These are phyloP conservation scores for Leishmania lainsoni DNA, from an alignment of 208 protist species.

Conservation along the genomic window DNA sequence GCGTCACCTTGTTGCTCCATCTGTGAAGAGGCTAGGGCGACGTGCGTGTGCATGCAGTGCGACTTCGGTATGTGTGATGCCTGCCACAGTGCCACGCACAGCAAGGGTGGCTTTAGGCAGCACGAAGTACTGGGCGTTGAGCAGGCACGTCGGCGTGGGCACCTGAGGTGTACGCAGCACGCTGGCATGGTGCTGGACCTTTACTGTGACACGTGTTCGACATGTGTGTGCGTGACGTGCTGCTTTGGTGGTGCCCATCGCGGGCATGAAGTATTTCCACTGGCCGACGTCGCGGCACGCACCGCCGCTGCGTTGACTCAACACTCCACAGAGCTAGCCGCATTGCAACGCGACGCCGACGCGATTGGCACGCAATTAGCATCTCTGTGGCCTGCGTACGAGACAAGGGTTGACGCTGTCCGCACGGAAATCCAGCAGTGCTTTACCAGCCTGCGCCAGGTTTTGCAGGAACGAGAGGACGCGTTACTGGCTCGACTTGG, in stretches of 20 bases:
- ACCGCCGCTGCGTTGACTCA: conserved; percentile 10
- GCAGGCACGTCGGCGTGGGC: conserved; percentile 27
- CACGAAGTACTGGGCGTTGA: conserved; percentile 57
- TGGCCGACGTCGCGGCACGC: conserved; percentile 37
- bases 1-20: conserved; percentile 43
- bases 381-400: conserved; percentile 24
- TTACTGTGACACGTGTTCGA: conserved; percentile 66
- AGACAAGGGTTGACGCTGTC: conserved; percentile 22
- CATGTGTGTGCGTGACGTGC: conserved; percentile 66
- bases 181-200: conserved; percentile 56
- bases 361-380: conserved; percentile 6
- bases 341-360: conserved; percentile 6
- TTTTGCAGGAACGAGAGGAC: conserved; percentile 53
- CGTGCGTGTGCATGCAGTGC: conserved; percentile 63
- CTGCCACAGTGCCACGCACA: conserved; percentile 54
- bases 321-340: conserved; percentile 25
- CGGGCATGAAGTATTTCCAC: conserved; percentile 54
- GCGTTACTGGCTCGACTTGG: conserved; percentile 26
- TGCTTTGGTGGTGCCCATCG: conserved; percentile 74
- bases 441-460: conserved; percentile 40
- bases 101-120: conserved; percentile 56
- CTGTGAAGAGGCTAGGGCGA: conserved; percentile 54
- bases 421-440: conserved; percentile 36
- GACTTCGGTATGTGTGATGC: conserved; percentile 67
- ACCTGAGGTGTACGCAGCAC: conserved; percentile 44